Evolutionary conservation across 2,329 filamentous ascomycete species (phyloP).

Genomic region (Pochonia chlamydosporia): DNA sequence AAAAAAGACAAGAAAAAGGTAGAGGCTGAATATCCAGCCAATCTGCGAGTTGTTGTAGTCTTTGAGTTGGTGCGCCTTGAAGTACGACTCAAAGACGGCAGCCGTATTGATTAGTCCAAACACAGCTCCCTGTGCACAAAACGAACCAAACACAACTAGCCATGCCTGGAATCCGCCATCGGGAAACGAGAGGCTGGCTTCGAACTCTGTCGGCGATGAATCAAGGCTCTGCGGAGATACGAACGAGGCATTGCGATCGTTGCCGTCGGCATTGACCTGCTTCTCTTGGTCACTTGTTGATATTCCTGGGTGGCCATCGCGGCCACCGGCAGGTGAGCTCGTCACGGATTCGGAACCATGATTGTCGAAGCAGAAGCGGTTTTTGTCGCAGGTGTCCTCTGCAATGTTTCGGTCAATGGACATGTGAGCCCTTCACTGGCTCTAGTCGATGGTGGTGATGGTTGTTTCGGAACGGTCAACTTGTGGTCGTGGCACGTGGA

Average conservation of each 20-base stretch:
- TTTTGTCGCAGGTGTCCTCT: constrained; percentile 24
- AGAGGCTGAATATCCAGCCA: constrained; percentile 84
- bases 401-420: constrained; percentile 3
- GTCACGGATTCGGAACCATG: not conserved
- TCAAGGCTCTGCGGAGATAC: not conserved
- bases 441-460: not conserved
- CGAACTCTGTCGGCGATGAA: not conserved
- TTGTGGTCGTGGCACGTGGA: too few relatives aligned
- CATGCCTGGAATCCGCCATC: constrained; percentile 65
- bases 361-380: constrained; percentile 11
- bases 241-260: too few relatives aligned
- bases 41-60: constrained; percentile 60
- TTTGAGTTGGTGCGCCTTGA: constrained; percentile 65
- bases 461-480: not conserved
- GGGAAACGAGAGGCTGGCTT: constrained; percentile 40
- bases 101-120: constrained; percentile 61
- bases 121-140: constrained; percentile 57
- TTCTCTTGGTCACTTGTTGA: not conserved
- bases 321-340: not conserved
- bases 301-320: not conserved
- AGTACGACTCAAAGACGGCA: constrained; percentile 62
- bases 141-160: constrained; percentile 66
- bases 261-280: not conserved
- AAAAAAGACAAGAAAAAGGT: constrained; percentile 76
- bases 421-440: not conserved